These are phyloP conservation scores for Sonneratia alba DNA, from an alignment of 345 rosid species.

Conservation along the genomic window DNA sequence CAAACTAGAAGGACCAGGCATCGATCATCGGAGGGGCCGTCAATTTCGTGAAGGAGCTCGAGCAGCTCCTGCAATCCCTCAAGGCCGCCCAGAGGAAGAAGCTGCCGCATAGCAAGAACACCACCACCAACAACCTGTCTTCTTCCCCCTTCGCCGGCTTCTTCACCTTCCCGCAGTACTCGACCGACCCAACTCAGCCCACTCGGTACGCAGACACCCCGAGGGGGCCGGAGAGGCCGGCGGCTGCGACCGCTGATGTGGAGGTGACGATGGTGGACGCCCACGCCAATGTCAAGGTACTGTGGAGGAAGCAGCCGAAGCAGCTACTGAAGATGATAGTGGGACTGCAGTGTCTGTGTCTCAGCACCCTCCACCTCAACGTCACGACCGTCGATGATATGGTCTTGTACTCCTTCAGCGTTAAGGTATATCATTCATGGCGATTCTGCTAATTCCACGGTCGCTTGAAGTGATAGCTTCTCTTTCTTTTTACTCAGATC, in stretches of 20 bases:
- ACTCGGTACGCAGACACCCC: neutral
- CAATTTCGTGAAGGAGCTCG: constrained; percentile 61
- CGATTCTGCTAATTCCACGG: neutral
- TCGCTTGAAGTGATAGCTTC: too few species aligned
- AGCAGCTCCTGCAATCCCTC: constrained; percentile 46
- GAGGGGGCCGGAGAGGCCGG: constrained; percentile 4
- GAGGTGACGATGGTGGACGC: constrained; percentile 54
- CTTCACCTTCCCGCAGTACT: constrained; percentile 51
- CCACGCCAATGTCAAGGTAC: constrained; percentile 53
- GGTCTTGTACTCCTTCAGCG: constrained; percentile 47
- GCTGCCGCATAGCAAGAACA: constrained; percentile 4
- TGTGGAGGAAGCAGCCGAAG: constrained; percentile 33
- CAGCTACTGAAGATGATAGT: constrained; percentile 41
- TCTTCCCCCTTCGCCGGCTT: constrained; percentile 33
- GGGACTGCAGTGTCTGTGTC: constrained; percentile 36
- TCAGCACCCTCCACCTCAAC: constrained; percentile 45
- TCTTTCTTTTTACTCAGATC: neutral
- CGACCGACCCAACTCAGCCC: constrained; percentile 8
- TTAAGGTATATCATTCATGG: constrained; percentile 32
- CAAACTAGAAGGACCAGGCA: constrained; percentile 58
- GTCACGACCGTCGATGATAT: constrained; percentile 33
- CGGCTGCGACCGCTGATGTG: constrained; percentile 34
- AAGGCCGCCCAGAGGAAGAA: constrained; percentile 16
- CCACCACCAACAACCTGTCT: neutral
- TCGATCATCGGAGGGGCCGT: constrained; percentile 72